Percentiles rank a stretch among this genome's conserved stretches.
Conservation (phyloP, 2,329 filamentous ascomycete species). For the Penicillium oxalicum region DNA sequence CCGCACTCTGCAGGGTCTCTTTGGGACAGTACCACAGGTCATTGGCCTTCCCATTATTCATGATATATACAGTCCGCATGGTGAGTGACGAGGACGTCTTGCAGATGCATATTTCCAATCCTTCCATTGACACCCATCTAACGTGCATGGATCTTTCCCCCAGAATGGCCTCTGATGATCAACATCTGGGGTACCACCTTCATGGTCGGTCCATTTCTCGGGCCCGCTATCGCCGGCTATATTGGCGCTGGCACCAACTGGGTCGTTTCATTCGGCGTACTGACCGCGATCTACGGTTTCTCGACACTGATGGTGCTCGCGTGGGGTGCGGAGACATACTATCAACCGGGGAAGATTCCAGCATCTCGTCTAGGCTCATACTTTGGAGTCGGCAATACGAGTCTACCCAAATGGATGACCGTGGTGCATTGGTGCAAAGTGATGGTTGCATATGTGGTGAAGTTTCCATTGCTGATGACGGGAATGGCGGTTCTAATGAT, state of each 20-base stretch:
- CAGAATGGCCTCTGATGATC: constrained; percentile 35
- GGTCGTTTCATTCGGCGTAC: constrained; percentile 30
- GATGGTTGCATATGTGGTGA: constrained; percentile 26
- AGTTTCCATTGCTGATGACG: constrained; percentile 26
- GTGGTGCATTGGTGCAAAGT: constrained; percentile 21
- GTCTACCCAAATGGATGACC: constrained; percentile 21
- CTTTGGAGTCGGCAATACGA: constrained; percentile 29
- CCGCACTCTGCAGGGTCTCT: constrained; percentile 34
- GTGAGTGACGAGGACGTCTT: constrained; percentile 6
- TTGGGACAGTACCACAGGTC: constrained; percentile 37
- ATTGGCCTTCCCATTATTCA: constrained; percentile 38
- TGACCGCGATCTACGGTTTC: constrained; percentile 32
- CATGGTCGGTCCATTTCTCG: constrained; percentile 34
- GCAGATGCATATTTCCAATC: too few relatives aligned
- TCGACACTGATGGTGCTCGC: constrained; percentile 31
- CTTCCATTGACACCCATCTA: not conserved
- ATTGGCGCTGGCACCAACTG: constrained; percentile 29
- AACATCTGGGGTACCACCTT: constrained; percentile 38
- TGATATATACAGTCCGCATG: constrained; percentile 31
- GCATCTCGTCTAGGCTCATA: constrained; percentile 22
- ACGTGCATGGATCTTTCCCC: not conserved
- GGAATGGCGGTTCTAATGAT: constrained; percentile 32
- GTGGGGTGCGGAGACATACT: constrained; percentile 34
- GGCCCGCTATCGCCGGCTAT: constrained; percentile 35
- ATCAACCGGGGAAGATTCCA: constrained; percentile 13